Percentiles rank a stretch among this genome's conserved stretches.
These are phyloP conservation scores for Bombardia bombarda DNA, from an alignment of 495 filamentous ascomycete species.

Conservation along the genomic window DNA sequence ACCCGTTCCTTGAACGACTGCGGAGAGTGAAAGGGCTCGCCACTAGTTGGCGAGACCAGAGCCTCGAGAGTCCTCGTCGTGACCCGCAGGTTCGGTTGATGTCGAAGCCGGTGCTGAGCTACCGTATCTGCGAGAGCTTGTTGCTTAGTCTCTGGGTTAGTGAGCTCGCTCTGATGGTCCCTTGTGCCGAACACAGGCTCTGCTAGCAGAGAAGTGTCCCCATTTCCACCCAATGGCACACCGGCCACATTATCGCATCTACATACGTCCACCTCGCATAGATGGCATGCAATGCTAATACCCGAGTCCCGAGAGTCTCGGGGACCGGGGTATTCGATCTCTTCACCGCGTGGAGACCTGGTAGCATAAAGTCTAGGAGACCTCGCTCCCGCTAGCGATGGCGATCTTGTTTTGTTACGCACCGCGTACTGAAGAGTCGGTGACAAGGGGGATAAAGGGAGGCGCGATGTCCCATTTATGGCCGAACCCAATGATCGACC, in stretches of 20 bases:
- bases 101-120: too few species aligned
- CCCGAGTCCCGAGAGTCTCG: constrained; percentile 17
- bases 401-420: not conserved
- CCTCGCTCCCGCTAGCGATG: not conserved
- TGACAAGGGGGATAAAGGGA: too few species aligned
- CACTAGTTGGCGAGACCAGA: not conserved
- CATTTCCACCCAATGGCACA: not conserved
- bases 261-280: constrained; percentile 10
- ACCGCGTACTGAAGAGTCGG: not conserved
- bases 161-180: not conserved
- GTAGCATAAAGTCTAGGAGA: not conserved
- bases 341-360: not conserved
- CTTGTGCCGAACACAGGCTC: not conserved
- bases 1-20: constrained; percentile 21
- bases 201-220: not conserved
- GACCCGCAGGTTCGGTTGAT: constrained; percentile 9
- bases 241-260: not conserved
- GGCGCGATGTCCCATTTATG: too few species aligned
- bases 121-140: not conserved
- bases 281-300: constrained; percentile 13
- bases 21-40: constrained; percentile 15
- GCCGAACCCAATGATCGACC: not conserved
- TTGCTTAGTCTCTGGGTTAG: not conserved
- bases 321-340: not conserved
- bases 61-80: constrained; percentile 4